Base-by-base conservation (phyloP, 2,329 filamentous ascomycete species). In the Exophiala sp. region DNA sequence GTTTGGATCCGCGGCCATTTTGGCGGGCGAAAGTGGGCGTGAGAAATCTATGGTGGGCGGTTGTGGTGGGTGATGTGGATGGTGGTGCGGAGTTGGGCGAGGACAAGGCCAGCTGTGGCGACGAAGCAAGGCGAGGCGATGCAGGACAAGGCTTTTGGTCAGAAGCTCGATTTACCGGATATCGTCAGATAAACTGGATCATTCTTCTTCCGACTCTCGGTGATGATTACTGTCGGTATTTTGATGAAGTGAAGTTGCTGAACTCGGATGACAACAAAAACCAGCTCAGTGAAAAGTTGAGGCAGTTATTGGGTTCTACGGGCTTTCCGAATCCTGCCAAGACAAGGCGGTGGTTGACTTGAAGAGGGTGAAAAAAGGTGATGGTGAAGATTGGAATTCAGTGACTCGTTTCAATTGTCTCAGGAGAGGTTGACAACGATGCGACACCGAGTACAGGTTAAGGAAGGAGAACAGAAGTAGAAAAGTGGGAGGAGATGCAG, bases 71-170 rank as follows among this genome's bases (percentile, higher is more conserved):
- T 56, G 50, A 40, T 47, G 34, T 38, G 21, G 48, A 43, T 39
- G 50, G 45, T 52, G 50, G 38, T 42, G 47, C 57, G 54, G 57
- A 60, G 47, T 60, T 60, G 50, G 39, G 47, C 57, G 57, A 56
- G 29, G 36, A 38, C 46, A 33, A 51, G 52, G 48, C 47, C 43
- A 47, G 54, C 49, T 41, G 44, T 52, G 52, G 48, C 52, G 35
- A 51, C 54, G 42, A 48, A 43, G 47, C 46, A 41, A 21, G 46
- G 47, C 32, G 34, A 45, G 47, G 38, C 55, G 35, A 44, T 16
- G 48, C 48, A 21, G 7, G 39, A 36, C 48, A 36, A 58, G 57
- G 57, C 54, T 60, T 57, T 39, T 36, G 42, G 33, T 2, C 8
- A 9, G 33, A 29, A 50, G 53, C 38, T 54, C n/a, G 49, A 47